Conservation (phyloP, 2,329 filamentous ascomycete species). For the Pseudogymnoascus sp. region DNA sequence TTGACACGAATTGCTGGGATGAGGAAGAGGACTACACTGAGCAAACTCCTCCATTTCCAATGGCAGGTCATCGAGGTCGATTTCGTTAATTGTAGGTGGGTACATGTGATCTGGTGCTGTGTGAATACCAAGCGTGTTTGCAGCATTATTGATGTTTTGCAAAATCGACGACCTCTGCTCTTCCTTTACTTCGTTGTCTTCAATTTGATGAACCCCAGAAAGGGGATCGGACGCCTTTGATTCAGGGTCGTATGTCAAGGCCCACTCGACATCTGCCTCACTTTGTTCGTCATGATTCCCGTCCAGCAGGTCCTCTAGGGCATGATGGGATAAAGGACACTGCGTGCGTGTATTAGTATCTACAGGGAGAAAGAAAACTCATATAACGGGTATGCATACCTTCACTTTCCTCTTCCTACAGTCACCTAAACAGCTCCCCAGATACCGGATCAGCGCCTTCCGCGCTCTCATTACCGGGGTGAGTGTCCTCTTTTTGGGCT, state of each 20-base stretch:
- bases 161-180: slow-evolving; percentile 1
- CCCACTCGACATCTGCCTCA: slow-evolving; percentile 9
- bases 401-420: slow-evolving; percentile 7
- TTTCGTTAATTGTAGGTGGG: neutral
- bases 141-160: slow-evolving; percentile 1
- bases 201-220: neutral
- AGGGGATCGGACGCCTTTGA: neutral
- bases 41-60: neutral
- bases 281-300: neutral
- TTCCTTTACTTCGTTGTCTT: neutral
- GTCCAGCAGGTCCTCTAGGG: slow-evolving; percentile 8
- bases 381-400: neutral
- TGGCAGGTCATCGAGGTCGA: neutral
- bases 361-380: neutral
- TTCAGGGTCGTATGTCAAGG: slow-evolving; percentile 3
- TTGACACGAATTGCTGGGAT: neutral
- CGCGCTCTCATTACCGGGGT: slow-evolving; percentile 19
- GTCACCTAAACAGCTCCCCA: slow-evolving; percentile 20
- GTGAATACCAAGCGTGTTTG: neutral
- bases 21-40: neutral
- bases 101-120: neutral
- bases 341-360: neutral
- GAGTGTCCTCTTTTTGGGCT: slow-evolving; percentile 19
- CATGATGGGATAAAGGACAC: slow-evolving; percentile 11
- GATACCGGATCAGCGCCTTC: slow-evolving; percentile 23